Conservation (phyloP, 1,284 basidiomycete genomes). For the Golubevia sp. region DNA sequence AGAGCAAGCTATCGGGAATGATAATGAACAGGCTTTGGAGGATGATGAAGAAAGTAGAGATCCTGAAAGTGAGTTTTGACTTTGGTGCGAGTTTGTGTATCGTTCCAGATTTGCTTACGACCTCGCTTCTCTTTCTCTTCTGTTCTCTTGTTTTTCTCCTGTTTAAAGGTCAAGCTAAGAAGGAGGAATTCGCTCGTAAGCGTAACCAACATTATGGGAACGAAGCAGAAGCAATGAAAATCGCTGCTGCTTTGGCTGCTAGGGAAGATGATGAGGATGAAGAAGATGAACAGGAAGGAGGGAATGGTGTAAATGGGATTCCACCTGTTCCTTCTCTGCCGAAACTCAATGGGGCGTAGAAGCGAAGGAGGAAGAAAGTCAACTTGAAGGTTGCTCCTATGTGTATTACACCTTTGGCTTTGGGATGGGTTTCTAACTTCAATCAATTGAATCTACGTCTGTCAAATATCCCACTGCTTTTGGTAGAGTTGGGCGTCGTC, state of each 20-base stretch:
- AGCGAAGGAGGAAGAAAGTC: no score
- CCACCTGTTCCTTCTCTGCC: neutral
- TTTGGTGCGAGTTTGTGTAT: neutral
- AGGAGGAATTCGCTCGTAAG: constrained; percentile 50
- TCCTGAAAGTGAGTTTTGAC: constrained; percentile 27
- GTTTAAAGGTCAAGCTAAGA: constrained; percentile 16
- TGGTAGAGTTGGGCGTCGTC: no score
- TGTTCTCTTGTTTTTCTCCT: neutral
- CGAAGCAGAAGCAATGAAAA: constrained; percentile 55
- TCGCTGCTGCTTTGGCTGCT: constrained; percentile 35
- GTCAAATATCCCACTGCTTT: no score
- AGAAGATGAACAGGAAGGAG: constrained; percentile 27
- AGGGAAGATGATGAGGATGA: constrained; percentile 55
- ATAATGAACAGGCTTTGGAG: constrained; percentile 14
- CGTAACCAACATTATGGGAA: constrained; percentile 58
- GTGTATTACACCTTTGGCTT: no score
- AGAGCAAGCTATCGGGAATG: constrained; percentile 26
- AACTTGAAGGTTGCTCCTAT: no score
- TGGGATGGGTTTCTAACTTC: no score
- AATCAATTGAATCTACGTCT: no score
- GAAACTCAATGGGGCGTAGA: neutral
- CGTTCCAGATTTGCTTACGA: neutral
- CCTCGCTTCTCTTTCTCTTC: constrained; percentile 1
- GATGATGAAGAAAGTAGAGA: constrained; percentile 42
- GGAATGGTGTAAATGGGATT: no score